A percentile compares a stretch with the other conserved stretches of the same genome.
phyloP scores from a whole-genome alignment of 2,329 filamentous ascomycete species.

The Diaporthe citrichinensis region DNA sequence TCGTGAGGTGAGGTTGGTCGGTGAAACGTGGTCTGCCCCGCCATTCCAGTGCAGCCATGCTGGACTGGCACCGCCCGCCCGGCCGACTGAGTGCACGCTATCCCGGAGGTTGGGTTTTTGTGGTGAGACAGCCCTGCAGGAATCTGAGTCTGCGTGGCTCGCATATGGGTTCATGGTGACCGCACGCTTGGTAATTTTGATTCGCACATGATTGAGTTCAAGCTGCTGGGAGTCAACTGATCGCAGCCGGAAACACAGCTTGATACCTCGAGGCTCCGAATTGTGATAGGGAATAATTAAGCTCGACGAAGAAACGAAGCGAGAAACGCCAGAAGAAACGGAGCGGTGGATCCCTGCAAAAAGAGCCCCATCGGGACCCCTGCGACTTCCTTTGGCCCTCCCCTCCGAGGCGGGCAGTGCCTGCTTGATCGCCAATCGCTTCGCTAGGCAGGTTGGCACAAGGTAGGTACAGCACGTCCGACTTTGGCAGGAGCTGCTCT shows the following conservation, averaged over 20 bases:
- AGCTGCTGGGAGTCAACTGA: neutral
- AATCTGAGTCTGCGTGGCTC: conserved; percentile 16
- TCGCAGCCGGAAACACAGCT: conserved; percentile 3
- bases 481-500: neutral
- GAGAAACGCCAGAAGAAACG: conserved; percentile 12
- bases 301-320: conserved; percentile 9
- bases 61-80: neutral
- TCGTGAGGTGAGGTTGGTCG: conserved; percentile 24
- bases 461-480: neutral
- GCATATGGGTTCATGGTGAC: neutral
- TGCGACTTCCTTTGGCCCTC: neutral
- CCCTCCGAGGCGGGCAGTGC: conserved; percentile 22
- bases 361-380: neutral
- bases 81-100: neutral
- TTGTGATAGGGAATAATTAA: neutral
- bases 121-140: conserved; percentile 28
- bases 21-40: conserved; percentile 33
- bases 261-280: neutral
- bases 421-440: conserved; percentile 31
- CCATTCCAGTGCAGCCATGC: conserved; percentile 14
- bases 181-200: neutral
- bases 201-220: conserved; percentile 4
- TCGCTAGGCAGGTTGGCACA: conserved; percentile 3
- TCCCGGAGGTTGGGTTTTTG: conserved; percentile 20
- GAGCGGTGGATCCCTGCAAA: neutral